A percentile compares a stretch with the other conserved stretches of the same genome.
Conservation (phyloP, 306 rosid genomes). For the Cicer bijugum region DNA sequence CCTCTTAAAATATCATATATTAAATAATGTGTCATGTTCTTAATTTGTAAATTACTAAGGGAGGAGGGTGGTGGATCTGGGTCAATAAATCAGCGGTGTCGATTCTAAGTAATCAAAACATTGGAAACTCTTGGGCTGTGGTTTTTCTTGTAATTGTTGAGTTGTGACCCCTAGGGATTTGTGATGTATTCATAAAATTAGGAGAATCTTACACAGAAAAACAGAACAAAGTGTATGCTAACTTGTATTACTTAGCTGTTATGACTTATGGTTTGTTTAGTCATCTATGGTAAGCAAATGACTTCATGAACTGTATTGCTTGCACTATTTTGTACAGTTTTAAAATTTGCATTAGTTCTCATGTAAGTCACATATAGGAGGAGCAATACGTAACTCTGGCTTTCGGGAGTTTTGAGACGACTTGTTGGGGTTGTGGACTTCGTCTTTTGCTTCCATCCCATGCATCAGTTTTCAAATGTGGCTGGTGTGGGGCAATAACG, state of each 20-base stretch:
- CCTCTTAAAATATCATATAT: background rate
- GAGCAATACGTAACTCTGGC: constrained; percentile 58
- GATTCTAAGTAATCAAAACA: background rate
- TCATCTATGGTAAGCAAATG: constrained; percentile 32
- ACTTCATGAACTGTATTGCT: constrained; percentile 46
- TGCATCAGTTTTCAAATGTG: constrained; percentile 80
- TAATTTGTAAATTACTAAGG: background rate
- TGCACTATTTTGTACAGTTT: constrained; percentile 47
- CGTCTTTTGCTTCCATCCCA: constrained; percentile 66
- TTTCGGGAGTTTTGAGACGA: constrained; percentile 58
- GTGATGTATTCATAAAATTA: background rate
- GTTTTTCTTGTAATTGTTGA: background rate
- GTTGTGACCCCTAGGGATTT: constrained; percentile 5
- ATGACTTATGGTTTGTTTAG: constrained; percentile 41
- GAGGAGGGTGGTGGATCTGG: background rate
- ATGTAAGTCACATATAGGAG: constrained; percentile 71
- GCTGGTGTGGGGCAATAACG: constrained; percentile 98
- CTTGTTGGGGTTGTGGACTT: constrained; percentile 97
- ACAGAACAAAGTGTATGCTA: constrained; percentile 3
- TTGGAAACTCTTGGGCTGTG: background rate
- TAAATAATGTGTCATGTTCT: background rate
- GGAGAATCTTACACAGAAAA: background rate
- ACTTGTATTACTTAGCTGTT: constrained; percentile 3
- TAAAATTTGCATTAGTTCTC: constrained; percentile 55
- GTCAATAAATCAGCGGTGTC: background rate